Conservation (phyloP, 768 basidiomycete genomes). For the Exidia glandulosa region DNA sequence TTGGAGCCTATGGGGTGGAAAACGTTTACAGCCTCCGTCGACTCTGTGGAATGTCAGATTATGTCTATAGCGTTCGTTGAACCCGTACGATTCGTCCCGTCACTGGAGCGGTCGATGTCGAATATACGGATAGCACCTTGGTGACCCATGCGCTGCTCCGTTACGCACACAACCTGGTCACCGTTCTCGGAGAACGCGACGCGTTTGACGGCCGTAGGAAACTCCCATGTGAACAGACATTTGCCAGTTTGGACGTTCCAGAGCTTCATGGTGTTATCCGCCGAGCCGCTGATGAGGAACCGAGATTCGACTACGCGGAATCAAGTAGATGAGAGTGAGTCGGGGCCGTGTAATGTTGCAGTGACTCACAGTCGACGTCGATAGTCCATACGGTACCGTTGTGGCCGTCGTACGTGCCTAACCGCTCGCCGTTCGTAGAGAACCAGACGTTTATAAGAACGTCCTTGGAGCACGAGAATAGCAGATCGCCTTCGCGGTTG, state of each 20-base stretch:
- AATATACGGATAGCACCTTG: constrained; percentile 89
- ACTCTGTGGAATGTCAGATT: constrained; percentile 37
- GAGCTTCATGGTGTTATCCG: constrained; percentile 85
- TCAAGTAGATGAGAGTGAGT: neutral
- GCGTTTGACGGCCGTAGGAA: constrained; percentile 94
- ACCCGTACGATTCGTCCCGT: constrained; percentile 68
- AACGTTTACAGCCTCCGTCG: constrained; percentile 58
- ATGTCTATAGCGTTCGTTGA: neutral
- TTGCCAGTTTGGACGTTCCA: constrained; percentile 88
- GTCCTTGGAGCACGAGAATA: constrained; percentile 96
- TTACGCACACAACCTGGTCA: constrained; percentile 78
- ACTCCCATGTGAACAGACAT: constrained; percentile 92
- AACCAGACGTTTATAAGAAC: constrained; percentile 93
- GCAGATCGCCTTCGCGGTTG: constrained; percentile 89
- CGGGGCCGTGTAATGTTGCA: constrained; percentile 40
- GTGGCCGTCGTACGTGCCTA: constrained; percentile 93
- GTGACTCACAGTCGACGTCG: constrained; percentile 79
- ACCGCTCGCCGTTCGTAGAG: constrained; percentile 90
- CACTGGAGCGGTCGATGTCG: constrained; percentile 70
- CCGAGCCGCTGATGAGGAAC: constrained; percentile 83
- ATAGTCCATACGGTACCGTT: constrained; percentile 97
- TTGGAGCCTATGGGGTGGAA: constrained; percentile 90
- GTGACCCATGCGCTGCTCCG: constrained; percentile 92
- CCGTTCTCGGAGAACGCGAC: constrained; percentile 87
- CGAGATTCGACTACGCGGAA: constrained; percentile 55